A percentile compares a stretch with the other conserved stretches of the same genome.
Conservation (phyloP, 129 eudicot species). For the sunflower (Helianthus annuus) region DNA sequence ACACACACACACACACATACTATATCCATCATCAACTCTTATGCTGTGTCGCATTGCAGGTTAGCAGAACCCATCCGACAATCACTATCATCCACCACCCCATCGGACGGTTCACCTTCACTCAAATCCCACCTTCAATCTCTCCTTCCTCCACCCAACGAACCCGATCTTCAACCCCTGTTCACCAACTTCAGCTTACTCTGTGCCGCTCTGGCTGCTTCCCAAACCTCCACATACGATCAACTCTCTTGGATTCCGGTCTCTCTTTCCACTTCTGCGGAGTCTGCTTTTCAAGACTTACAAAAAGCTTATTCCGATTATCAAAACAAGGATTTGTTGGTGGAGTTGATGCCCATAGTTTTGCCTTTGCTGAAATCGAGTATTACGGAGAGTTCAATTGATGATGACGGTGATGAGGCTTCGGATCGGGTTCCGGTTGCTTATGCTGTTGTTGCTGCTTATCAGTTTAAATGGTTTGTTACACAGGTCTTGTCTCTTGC, state of each 20-base stretch:
- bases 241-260: slow-evolving; percentile 69
- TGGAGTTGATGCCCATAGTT: slow-evolving; percentile 65
- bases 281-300: slow-evolving; percentile 46
- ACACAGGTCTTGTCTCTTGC: slow-evolving; percentile 54
- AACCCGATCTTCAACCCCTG: slow-evolving; percentile 15
- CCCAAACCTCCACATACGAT: slow-evolving; percentile 49
- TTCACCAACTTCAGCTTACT: slow-evolving; percentile 55
- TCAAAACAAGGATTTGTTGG: slow-evolving; percentile 49
- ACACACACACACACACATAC: not conserved
- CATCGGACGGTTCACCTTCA: slow-evolving; percentile 68
- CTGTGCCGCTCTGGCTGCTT: slow-evolving; percentile 71
- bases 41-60: slow-evolving; percentile 33
- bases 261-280: slow-evolving; percentile 49
- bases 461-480: slow-evolving; percentile 85
- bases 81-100: slow-evolving; percentile 49
- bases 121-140: slow-evolving; percentile 63
- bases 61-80: slow-evolving; percentile 56
- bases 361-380: slow-evolving; percentile 64
- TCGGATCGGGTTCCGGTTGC: slow-evolving; percentile 73
- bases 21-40: not conserved
- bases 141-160: slow-evolving; percentile 44
- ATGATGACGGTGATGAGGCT: slow-evolving; percentile 53
- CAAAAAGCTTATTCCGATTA: slow-evolving; percentile 30
- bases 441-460: slow-evolving; percentile 75
- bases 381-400: slow-evolving; percentile 76